A percentile compares a stretch with the other conserved stretches of the same genome.
These are phyloP conservation scores for Heliocybe sulcata DNA, from an alignment of 1,284 basidiomycete genomes.

Conservation along the genomic window DNA sequence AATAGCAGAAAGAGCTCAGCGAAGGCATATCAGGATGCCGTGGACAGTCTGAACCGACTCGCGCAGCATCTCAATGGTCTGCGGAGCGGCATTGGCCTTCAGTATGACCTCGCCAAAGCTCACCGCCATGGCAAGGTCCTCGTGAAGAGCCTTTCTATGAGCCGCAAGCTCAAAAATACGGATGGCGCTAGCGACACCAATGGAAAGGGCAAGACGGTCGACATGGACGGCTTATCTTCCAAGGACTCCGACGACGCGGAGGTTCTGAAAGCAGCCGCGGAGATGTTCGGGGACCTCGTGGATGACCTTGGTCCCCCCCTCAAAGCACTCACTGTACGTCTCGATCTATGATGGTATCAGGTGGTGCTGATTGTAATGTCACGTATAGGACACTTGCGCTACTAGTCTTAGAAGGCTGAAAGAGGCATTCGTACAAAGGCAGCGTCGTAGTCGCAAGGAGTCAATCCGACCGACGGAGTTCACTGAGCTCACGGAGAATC, in stretches of 20 bases:
- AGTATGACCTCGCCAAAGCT: constrained; percentile 73
- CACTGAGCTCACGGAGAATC: constrained; percentile 49
- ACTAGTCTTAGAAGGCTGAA: constrained; percentile 52
- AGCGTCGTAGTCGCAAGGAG: constrained; percentile 11
- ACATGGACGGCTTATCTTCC: constrained; percentile 8
- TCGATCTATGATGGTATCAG: neutral
- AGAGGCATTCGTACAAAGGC: constrained; percentile 48
- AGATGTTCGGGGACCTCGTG: constrained; percentile 79
- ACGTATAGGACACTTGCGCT: constrained; percentile 48
- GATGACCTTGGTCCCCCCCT: constrained; percentile 78
- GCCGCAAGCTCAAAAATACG: constrained; percentile 3
- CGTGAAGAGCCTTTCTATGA: constrained; percentile 19
- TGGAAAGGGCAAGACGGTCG: constrained; percentile 23
- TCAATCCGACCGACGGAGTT: constrained; percentile 34
- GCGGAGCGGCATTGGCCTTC: constrained; percentile 74
- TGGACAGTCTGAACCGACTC: constrained; percentile 77
- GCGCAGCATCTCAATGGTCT: constrained; percentile 90
- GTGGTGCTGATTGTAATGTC: neutral
- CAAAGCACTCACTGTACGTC: constrained; percentile 66
- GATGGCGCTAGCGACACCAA: neutral
- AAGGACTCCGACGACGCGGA: constrained; percentile 34
- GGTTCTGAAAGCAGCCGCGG: constrained; percentile 58
- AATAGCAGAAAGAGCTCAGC: constrained; percentile 30
- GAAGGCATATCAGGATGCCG: constrained; percentile 76
- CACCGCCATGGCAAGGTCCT: constrained; percentile 47